Evolutionary conservation across 768 basidiomycete species (phyloP).

Genomic region (Pholiota microspora): DNA sequence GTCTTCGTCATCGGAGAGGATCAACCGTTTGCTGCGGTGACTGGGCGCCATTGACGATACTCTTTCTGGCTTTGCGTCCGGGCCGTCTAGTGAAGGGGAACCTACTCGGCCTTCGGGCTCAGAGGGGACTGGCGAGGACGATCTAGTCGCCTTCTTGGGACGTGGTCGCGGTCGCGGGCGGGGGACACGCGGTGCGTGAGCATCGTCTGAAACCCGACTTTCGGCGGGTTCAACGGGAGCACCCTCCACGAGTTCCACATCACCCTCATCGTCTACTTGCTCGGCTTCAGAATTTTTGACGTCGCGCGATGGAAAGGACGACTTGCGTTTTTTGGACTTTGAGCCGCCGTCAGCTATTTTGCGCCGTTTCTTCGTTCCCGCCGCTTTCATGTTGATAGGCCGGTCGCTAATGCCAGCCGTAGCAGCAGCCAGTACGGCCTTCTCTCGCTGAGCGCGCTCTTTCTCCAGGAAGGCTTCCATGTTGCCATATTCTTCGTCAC

Average conservation of each 20-base stretch:
- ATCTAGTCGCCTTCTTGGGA: conserved; percentile 13
- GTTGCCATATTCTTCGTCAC: conserved; percentile 79
- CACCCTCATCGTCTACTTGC: conserved; percentile 18
- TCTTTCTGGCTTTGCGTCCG: conserved; percentile 9
- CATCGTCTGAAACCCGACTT: neutral
- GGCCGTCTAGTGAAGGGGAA: conserved; percentile 11
- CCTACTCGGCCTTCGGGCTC: conserved; percentile 5
- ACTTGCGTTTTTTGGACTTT: conserved; percentile 32
- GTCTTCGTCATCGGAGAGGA: conserved; percentile 32
- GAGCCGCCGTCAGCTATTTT: conserved; percentile 34
- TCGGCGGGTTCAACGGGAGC: conserved; percentile 7
- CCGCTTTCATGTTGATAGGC: conserved; percentile 53
- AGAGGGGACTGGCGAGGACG: conserved; percentile 10
- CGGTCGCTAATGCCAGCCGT: conserved; percentile 33
- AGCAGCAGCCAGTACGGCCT: conserved; percentile 44
- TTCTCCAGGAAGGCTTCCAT: conserved; percentile 80
- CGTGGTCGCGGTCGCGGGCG: conserved; percentile 23
- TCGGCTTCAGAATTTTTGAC: conserved; percentile 15
- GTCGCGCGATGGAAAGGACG: conserved; percentile 18
- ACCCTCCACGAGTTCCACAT: conserved; percentile 22
- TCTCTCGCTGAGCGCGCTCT: conserved; percentile 63
- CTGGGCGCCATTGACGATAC: conserved; percentile 6
- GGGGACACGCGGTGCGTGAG: conserved; percentile 2
- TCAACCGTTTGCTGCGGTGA: conserved; percentile 26
- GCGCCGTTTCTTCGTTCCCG: conserved; percentile 47